Evolutionary conservation across 345 rosid genomes (phyloP).

Genomic region (Salix arbutifolia): DNA sequence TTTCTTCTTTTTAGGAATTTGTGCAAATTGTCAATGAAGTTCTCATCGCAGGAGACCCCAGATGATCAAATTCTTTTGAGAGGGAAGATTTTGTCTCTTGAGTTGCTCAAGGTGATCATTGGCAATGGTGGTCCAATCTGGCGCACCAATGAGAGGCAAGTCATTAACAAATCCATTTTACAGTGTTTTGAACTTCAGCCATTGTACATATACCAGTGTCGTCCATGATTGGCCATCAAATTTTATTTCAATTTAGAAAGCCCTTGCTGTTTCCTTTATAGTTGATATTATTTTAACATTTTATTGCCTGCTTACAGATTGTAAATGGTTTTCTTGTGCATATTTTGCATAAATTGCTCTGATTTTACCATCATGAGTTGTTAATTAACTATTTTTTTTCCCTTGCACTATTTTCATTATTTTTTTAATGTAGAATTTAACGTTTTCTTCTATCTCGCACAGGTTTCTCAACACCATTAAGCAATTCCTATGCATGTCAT

Average conservation of each 20-base stretch:
- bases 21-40: conserved; percentile 91
- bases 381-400: not conserved
- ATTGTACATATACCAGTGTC: not conserved
- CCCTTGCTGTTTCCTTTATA: not conserved
- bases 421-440: not conserved
- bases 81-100: conserved; percentile 79
- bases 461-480: conserved; percentile 84
- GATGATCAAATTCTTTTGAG: conserved; percentile 92
- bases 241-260: not conserved
- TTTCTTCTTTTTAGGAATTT: conserved; percentile 78
- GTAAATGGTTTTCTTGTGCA: not conserved
- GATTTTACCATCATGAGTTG: not conserved
- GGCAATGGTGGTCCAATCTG: conserved; percentile 72
- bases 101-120: conserved; percentile 73
- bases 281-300: not conserved
- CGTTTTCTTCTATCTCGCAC: conserved; percentile 26
- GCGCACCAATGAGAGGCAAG: conserved; percentile 74
- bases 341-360: not conserved
- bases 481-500: conserved; percentile 84
- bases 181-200: not conserved
- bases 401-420: not conserved
- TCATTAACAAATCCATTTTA: conserved; percentile 1
- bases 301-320: not conserved
- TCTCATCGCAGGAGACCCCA: conserved; percentile 76
- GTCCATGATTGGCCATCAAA: not conserved